Percentiles rank a stretch among this genome's conserved stretches.
These are phyloP conservation scores for Nothophytophthora sp. DNA, from an alignment of 352 stramenopile genomes.

Conservation along the genomic window DNA sequence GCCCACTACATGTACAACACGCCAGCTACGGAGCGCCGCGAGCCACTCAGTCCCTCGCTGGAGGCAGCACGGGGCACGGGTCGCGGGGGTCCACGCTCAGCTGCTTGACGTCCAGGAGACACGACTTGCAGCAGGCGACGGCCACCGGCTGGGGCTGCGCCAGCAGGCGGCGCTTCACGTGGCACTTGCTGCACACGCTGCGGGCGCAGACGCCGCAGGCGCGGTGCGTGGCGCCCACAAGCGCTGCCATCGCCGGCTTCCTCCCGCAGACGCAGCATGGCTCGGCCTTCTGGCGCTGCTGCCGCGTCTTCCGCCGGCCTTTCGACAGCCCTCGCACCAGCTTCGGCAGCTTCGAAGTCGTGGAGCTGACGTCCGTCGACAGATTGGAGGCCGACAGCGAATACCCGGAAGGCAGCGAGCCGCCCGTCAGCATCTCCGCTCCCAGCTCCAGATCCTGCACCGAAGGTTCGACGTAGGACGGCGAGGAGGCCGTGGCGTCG, in stretches of 20 bases:
- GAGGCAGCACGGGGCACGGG: conserved; percentile 48
- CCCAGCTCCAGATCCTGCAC: no score
- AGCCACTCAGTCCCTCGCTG: no score
- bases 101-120: conserved; percentile 39
- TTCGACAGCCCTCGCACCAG: neutral
- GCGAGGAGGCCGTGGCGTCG: no score
- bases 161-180: conserved; percentile 48
- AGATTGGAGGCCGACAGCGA: conserved; percentile 5
- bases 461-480: no score
- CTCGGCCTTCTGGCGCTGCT: conserved; percentile 20
- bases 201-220: conserved; percentile 47
- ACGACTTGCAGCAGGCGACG: conserved; percentile 53
- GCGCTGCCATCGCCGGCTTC: conserved; percentile 29
- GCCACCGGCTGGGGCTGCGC: conserved; percentile 36
- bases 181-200: conserved; percentile 51
- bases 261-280: conserved; percentile 27
- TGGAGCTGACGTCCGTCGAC: neutral
- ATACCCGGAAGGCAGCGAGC: no score
- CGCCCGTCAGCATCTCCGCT: no score
- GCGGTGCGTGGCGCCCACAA: conserved; percentile 27
- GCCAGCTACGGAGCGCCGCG: no score
- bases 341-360: neutral
- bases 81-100: conserved; percentile 50
- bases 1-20: conserved; percentile 1
- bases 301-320: neutral